Evolutionary conservation across 192 early-diverging fungal species (phyloP).

Genomic region (Oehlia diaphana): DNA sequence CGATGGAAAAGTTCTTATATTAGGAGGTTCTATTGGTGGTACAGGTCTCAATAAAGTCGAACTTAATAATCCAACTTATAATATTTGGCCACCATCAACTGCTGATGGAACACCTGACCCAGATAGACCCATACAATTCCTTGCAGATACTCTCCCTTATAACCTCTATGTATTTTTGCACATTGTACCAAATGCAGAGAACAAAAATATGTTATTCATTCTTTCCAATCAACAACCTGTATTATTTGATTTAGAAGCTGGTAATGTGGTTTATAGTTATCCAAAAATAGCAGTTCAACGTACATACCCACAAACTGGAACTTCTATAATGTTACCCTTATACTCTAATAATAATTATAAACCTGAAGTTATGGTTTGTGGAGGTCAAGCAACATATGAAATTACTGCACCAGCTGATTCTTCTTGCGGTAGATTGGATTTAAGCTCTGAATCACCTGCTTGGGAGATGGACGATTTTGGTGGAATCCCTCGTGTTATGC

Average conservation of each 20-base stretch:
- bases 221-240: conserved; percentile 52
- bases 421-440: conserved; percentile 50
- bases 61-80: conserved; percentile 49
- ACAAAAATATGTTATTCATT: conserved; percentile 40
- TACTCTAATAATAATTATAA: conserved; percentile 54
- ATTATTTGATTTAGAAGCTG: conserved; percentile 48
- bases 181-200: conserved; percentile 45
- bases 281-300: conserved; percentile 48
- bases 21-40: conserved; percentile 53
- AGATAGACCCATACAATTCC: conserved; percentile 32
- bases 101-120: conserved; percentile 21
- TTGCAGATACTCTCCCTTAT: conserved; percentile 51
- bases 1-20: conserved; percentile 50
- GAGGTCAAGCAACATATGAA: conserved; percentile 43
- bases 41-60: conserved; percentile 42
- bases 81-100: conserved; percentile 30
- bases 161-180: conserved; percentile 54
- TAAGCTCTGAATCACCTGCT: conserved; percentile 36
- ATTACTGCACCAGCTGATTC: conserved; percentile 37
- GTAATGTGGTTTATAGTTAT: conserved; percentile 40
- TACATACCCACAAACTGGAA: conserved; percentile 58
- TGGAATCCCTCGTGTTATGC: conserved; percentile 49
- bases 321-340: conserved; percentile 57
- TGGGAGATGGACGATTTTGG: conserved; percentile 54
- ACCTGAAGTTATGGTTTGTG: conserved; percentile 59